These are phyloP conservation scores for Trametes cubensis DNA, from an alignment of 768 basidiomycete genomes.

Conservation along the genomic window DNA sequence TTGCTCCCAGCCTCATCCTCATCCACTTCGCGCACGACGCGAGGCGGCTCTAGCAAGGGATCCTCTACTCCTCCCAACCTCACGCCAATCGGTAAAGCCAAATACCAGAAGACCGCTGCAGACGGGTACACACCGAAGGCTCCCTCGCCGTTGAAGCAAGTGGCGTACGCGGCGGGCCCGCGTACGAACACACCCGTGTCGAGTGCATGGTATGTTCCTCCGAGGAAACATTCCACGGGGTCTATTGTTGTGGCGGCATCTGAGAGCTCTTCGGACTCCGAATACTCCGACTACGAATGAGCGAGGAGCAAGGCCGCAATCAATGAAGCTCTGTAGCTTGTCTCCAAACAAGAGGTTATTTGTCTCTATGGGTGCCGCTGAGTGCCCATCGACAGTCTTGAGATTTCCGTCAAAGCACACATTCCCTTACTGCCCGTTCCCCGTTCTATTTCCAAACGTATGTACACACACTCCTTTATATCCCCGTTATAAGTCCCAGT, in stretches of 20 bases:
- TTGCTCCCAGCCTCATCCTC: neutral
- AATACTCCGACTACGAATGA: neutral
- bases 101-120: slow-evolving; percentile 8
- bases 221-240: slow-evolving; percentile 6
- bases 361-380: too few relatives aligned
- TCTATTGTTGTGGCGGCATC: neutral
- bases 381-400: too few relatives aligned
- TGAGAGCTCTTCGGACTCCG: slow-evolving; percentile 11
- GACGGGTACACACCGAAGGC: slow-evolving; percentile 11
- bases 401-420: too few relatives aligned
- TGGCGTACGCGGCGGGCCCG: slow-evolving; percentile 8
- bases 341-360: too few relatives aligned
- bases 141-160: slow-evolving; percentile 11
- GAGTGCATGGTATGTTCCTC: slow-evolving; percentile 8
- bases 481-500: neutral
- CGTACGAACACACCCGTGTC: neutral
- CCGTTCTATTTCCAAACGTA: neutral
- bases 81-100: neutral
- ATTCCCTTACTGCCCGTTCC: neutral
- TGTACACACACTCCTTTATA: neutral
- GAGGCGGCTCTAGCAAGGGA: neutral
- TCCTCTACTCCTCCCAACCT: neutral
- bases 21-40: neutral
- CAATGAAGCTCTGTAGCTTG: neutral
- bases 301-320: neutral